Conservation (phyloP, 2,329 filamentous ascomycete genomes). For the Botryotinia globosa region DNA sequence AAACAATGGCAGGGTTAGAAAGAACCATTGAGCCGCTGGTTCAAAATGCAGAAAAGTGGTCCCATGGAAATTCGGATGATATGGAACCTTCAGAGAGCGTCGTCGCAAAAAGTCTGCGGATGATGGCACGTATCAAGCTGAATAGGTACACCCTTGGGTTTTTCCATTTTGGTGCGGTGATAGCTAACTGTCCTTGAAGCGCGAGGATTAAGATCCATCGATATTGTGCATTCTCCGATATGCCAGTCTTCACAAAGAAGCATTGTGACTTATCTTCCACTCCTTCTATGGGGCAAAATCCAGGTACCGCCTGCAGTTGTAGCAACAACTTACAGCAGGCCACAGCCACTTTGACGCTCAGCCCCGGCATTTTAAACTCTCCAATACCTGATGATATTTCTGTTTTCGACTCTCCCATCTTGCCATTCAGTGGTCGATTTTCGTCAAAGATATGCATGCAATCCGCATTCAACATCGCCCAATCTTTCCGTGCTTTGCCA, state of each 20-base stretch:
- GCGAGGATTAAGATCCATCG: slow-evolving; percentile 52
- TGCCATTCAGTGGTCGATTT: slow-evolving; percentile 47
- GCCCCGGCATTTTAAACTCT: slow-evolving; percentile 12
- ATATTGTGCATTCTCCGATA: slow-evolving; percentile 51
- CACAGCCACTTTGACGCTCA: not conserved
- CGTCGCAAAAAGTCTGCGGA: slow-evolving; percentile 45
- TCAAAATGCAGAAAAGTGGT: slow-evolving; percentile 30
- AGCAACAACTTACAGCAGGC: slow-evolving; percentile 7
- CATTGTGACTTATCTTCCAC: slow-evolving; percentile 47
- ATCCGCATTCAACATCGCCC: slow-evolving; percentile 48
- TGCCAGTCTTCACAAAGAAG: slow-evolving; percentile 48
- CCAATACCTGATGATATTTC: not conserved
- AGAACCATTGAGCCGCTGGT: slow-evolving; percentile 30
- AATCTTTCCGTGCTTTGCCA: slow-evolving; percentile 46
- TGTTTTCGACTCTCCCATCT: slow-evolving; percentile 27
- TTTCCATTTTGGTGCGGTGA: not conserved
- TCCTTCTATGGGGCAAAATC: not conserved
- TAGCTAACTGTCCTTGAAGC: slow-evolving; percentile 34
- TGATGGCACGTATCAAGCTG: slow-evolving; percentile 49
- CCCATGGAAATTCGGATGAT: slow-evolving; percentile 40
- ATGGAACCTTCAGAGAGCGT: slow-evolving; percentile 40
- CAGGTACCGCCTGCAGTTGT: slow-evolving; percentile 13
- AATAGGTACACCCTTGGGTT: not conserved
- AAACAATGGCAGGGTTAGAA: slow-evolving; percentile 33
- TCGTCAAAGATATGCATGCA: slow-evolving; percentile 51